Conservation (phyloP, 805 yeast species). For the Pichia occidentalis region DNA sequence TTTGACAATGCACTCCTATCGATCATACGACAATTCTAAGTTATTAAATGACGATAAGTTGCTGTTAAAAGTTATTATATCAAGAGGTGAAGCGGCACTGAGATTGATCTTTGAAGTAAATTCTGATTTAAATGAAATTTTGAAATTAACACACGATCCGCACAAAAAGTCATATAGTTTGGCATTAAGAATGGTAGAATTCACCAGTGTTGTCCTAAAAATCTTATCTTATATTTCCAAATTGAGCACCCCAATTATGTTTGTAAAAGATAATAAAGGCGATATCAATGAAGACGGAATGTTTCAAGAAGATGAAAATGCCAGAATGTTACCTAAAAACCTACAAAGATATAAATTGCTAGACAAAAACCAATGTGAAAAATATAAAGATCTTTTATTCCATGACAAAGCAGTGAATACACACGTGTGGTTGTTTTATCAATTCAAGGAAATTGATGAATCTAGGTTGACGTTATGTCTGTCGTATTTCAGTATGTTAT, state of each 20-base stretch:
- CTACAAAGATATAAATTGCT: constrained; percentile 16
- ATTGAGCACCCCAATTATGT: constrained; percentile 34
- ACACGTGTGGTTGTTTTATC: constrained; percentile 53
- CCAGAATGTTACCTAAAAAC: not conserved
- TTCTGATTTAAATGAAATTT: constrained; percentile 47
- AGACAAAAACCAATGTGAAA: constrained; percentile 10
- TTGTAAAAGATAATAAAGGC: constrained; percentile 19
- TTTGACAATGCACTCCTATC: constrained; percentile 30
- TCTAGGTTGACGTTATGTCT: constrained; percentile 57
- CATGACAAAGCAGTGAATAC: constrained; percentile 58
- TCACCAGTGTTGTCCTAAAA: constrained; percentile 58
- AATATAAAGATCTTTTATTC: constrained; percentile 39
- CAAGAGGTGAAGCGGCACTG: constrained; percentile 33
- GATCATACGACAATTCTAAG: constrained; percentile 36
- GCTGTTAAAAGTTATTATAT: constrained; percentile 30
- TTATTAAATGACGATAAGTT: constrained; percentile 38
- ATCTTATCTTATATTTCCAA: constrained; percentile 61
- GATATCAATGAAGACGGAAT: constrained; percentile 23
- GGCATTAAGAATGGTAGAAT: constrained; percentile 53
- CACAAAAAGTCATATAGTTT: constrained; percentile 56
- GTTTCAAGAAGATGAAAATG: constrained; percentile 22
- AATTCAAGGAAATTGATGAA: constrained; percentile 56
- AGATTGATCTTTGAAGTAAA: constrained; percentile 66
- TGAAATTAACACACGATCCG: constrained; percentile 57
- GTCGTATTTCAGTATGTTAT: constrained; percentile 63